phyloP scores from a whole-genome alignment of 306 rosid species.

The Quercus agrifolia region DNA sequence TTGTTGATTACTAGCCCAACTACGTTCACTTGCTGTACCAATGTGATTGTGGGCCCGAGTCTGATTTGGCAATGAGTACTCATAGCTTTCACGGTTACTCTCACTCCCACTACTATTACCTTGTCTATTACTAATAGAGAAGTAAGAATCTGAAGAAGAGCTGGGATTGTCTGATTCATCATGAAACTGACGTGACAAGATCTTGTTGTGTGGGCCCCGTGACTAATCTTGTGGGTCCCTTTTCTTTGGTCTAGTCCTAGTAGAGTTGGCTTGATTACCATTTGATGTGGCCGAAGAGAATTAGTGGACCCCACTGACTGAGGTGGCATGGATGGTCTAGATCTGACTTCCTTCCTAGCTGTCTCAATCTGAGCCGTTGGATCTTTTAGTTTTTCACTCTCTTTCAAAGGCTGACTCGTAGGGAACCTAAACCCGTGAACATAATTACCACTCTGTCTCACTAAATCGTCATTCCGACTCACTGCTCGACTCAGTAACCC shows the following conservation, averaged over 20 bases:
- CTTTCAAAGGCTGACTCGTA: constrained; percentile 7
- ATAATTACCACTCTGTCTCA: constrained; percentile 26
- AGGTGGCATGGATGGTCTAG: constrained; percentile 8
- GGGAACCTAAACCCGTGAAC: constrained; percentile 58
- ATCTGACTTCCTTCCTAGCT: background rate
- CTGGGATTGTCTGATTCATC: constrained; percentile 26
- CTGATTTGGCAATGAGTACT: constrained; percentile 27
- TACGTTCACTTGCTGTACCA: constrained; percentile 21
- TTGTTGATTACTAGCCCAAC: background rate
- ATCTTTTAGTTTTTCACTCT: constrained; percentile 15
- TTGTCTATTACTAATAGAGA: background rate
- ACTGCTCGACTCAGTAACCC: constrained; percentile 29
- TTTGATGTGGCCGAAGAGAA: constrained; percentile 12
- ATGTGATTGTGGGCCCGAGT: background rate
- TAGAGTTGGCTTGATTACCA: constrained; percentile 40
- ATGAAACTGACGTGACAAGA: background rate
- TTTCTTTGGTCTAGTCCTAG: constrained; percentile 13
- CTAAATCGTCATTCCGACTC: constrained; percentile 7
- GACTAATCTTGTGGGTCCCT: constrained; percentile 14
- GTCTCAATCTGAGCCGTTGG: constrained; percentile 2
- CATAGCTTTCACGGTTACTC: background rate
- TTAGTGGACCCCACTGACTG: background rate
- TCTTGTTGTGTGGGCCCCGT: background rate
- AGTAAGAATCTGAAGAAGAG: constrained; percentile 26
- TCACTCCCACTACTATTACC: background rate